Conservation (phyloP, 2,329 filamentous ascomycete genomes). For the Daldinia sp. region DNA sequence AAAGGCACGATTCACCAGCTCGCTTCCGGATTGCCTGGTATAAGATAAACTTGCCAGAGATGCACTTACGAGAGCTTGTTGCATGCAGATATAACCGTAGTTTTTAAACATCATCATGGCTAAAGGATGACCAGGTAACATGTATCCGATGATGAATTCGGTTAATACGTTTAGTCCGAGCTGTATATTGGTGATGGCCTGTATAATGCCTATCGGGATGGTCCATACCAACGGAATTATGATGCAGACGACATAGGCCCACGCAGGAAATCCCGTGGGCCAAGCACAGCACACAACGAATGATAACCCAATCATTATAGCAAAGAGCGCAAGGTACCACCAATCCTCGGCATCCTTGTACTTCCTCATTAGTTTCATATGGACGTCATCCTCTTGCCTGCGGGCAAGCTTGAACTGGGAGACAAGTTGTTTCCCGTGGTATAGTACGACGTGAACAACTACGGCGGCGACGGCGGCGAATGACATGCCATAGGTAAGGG, state of each 20-base stretch:
- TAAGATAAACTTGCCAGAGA: not conserved
- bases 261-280: constrained; percentile 65
- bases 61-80: constrained; percentile 59
- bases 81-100: constrained; percentile 74
- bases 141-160: constrained; percentile 78
- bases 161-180: constrained; percentile 72
- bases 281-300: constrained; percentile 63
- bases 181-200: constrained; percentile 68
- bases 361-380: constrained; percentile 69
- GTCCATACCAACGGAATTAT: constrained; percentile 66
- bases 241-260: constrained; percentile 66
- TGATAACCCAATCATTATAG: constrained; percentile 62
- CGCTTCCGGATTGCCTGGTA: not conserved
- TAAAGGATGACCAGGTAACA: constrained; percentile 73
- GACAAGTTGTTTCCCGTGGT: constrained; percentile 64
- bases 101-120: constrained; percentile 84
- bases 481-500: constrained; percentile 67
- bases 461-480: constrained; percentile 73
- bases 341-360: constrained; percentile 67
- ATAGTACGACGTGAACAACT: constrained; percentile 63
- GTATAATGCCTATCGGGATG: constrained; percentile 68
- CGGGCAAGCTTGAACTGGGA: constrained; percentile 63
- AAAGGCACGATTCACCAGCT: not conserved
- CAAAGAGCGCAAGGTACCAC: constrained; percentile 64
- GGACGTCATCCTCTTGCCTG: constrained; percentile 61